Percentiles rank a stretch among this genome's conserved stretches.
These are phyloP conservation scores for Carex cristatella DNA, from an alignment of 176 grass and related monocot species.

Conservation along the genomic window DNA sequence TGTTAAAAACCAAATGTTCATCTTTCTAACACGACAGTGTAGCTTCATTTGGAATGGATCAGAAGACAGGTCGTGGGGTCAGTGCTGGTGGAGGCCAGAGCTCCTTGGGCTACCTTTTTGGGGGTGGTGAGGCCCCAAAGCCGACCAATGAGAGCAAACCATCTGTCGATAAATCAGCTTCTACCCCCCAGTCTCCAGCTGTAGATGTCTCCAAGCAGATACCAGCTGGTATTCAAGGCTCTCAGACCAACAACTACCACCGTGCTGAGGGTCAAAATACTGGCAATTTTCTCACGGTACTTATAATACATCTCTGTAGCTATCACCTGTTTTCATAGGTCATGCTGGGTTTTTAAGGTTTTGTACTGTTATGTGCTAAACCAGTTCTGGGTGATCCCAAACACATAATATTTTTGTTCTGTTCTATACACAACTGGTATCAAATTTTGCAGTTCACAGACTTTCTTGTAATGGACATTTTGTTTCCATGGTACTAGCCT, in stretches of 20 bases:
- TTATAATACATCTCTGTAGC: background rate
- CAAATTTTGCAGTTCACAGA: background rate
- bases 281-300: slow-evolving; percentile 77
- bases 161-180: slow-evolving; percentile 13
- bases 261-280: slow-evolving; percentile 70
- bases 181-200: slow-evolving; percentile 9
- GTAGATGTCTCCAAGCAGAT: slow-evolving; percentile 42
- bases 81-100: slow-evolving; percentile 69
- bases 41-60: background rate
- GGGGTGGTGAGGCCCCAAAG: slow-evolving; percentile 34
- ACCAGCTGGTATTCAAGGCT: slow-evolving; percentile 57
- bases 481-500: background rate
- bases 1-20: background rate
- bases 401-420: background rate
- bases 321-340: background rate
- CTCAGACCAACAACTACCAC: slow-evolving; percentile 54
- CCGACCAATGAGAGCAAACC: slow-evolving; percentile 16
- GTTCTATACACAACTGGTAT: background rate
- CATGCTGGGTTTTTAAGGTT: background rate
- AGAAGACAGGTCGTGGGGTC: slow-evolving; percentile 66
- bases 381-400: background rate
- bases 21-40: background rate
- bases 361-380: background rate
- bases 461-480: background rate
- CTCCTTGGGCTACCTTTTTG: slow-evolving; percentile 70